Conservation (phyloP, 202 grass and related monocot species). For the Hordeum pubiflorum region DNA sequence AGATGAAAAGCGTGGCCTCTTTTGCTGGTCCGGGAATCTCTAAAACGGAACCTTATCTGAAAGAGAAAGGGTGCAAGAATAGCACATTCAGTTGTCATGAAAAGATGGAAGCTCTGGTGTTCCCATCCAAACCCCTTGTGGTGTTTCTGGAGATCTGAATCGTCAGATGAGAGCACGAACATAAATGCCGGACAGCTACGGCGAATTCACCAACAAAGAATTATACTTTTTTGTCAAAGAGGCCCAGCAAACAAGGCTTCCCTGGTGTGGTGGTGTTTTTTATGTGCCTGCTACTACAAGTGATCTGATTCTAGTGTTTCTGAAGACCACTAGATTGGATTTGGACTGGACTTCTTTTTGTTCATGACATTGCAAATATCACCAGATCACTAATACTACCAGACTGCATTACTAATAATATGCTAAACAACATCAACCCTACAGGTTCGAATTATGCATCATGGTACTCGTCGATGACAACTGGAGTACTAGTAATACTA, state of each 20-base stretch:
- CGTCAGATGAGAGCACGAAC: neutral
- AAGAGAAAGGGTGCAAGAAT: conserved; percentile 35
- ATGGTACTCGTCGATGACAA: neutral
- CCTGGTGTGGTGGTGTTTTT: neutral
- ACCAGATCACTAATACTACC: neutral
- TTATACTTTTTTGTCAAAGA: neutral
- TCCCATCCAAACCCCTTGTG: conserved; percentile 12
- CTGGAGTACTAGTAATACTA: neutral
- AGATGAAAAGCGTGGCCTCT: conserved; percentile 32
- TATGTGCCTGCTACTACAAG: neutral
- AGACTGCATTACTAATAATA: neutral
- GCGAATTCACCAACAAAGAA: neutral
- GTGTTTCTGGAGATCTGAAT: conserved; percentile 14
- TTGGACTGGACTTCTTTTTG: neutral
- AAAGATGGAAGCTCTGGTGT: conserved; percentile 28
- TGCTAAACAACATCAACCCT: neutral
- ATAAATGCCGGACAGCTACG: neutral
- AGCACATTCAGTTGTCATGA: conserved; percentile 40
- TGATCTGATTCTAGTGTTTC: neutral
- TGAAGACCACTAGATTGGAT: neutral
- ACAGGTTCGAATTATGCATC: neutral
- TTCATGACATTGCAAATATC: neutral
- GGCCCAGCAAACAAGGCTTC: neutral
- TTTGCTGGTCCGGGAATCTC: conserved; percentile 35
- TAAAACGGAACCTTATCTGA: conserved; percentile 45